These are phyloP conservation scores for Ganoderma resinaceum DNA, from an alignment of 1,284 basidiomycete genomes.

Conservation along the genomic window DNA sequence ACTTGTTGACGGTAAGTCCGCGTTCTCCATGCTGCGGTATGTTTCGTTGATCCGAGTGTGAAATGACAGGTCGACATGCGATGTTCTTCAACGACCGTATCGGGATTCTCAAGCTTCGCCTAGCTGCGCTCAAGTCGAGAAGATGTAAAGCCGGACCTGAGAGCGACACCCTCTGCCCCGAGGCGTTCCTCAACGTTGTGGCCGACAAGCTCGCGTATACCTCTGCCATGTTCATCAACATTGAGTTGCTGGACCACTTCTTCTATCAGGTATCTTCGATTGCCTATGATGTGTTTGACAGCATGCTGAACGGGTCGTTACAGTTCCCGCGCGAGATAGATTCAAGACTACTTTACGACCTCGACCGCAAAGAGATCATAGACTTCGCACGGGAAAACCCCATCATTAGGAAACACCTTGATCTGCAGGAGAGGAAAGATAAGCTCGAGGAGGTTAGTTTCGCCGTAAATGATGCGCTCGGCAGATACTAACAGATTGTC, in stretches of 20 bases:
- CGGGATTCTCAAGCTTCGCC: constrained; percentile 83
- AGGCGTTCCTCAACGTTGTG: constrained; percentile 96
- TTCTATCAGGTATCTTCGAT: constrained; percentile 83
- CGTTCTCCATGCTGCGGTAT: background rate
- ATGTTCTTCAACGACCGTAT: constrained; percentile 87
- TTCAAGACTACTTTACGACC: constrained; percentile 90
- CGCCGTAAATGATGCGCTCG: background rate
- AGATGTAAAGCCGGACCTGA: constrained; percentile 90
- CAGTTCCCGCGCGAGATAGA: constrained; percentile 98
- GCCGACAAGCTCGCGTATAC: constrained; percentile 98
- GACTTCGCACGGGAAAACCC: constrained; percentile 97
- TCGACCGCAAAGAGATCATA: constrained; percentile 86
- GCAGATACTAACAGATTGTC: constrained; percentile 10
- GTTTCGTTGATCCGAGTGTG: constrained; percentile 3
- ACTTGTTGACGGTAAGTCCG: constrained; percentile 81
- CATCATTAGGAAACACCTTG: constrained; percentile 84
- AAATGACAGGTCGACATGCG: constrained; percentile 83
- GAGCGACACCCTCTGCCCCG: constrained; percentile 91
- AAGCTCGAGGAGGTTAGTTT: constrained; percentile 89
- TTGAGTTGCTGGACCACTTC: constrained; percentile 97
- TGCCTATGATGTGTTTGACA: background rate
- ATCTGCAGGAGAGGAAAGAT: constrained; percentile 96
- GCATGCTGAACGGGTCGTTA: constrained; percentile 9
- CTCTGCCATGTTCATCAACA: constrained; percentile 98
- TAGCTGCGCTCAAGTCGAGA: constrained; percentile 85